These are phyloP conservation scores for Dactylellina leptospora DNA, from an alignment of 2,329 filamentous ascomycete genomes.

Conservation along the genomic window DNA sequence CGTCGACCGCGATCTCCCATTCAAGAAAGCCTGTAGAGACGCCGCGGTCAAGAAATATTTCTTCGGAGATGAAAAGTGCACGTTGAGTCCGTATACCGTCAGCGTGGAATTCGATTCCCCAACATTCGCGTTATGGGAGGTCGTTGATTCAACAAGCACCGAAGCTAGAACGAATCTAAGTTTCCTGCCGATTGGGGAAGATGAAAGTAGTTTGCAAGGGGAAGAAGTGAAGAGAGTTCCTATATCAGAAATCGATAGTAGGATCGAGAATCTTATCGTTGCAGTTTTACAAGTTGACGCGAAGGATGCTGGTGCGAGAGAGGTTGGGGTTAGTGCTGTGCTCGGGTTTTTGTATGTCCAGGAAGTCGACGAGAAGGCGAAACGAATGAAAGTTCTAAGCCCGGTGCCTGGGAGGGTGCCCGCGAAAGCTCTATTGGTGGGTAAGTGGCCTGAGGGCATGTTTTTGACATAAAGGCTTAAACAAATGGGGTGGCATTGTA, in stretches of 20 bases:
- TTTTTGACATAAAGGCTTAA: conserved; percentile 24
- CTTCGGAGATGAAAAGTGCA: conserved; percentile 80
- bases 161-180: conserved; percentile 41
- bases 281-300: conserved; percentile 81
- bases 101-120: conserved; percentile 77
- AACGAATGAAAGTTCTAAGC: conserved; percentile 80
- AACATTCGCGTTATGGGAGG: conserved; percentile 73
- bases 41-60: conserved; percentile 90
- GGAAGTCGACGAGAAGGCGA: conserved; percentile 83
- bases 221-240: conserved; percentile 70
- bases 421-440: conserved; percentile 74
- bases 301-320: conserved; percentile 71
- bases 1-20: conserved; percentile 76
- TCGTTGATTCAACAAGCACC: conserved; percentile 64
- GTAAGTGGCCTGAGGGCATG: conserved; percentile 49
- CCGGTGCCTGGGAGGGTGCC: conserved; percentile 85
- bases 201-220: conserved; percentile 61
- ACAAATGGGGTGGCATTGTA: background rate
- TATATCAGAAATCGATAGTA: conserved; percentile 57
- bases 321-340: conserved; percentile 80
- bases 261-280: conserved; percentile 81
- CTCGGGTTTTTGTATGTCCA: conserved; percentile 90
- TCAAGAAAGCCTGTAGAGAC: conserved; percentile 77
- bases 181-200: conserved; percentile 62
- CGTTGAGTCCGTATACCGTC: conserved; percentile 86